phyloP scores from a whole-genome alignment of 257 asterid genomes.

The Ligustrum vulgare region DNA sequence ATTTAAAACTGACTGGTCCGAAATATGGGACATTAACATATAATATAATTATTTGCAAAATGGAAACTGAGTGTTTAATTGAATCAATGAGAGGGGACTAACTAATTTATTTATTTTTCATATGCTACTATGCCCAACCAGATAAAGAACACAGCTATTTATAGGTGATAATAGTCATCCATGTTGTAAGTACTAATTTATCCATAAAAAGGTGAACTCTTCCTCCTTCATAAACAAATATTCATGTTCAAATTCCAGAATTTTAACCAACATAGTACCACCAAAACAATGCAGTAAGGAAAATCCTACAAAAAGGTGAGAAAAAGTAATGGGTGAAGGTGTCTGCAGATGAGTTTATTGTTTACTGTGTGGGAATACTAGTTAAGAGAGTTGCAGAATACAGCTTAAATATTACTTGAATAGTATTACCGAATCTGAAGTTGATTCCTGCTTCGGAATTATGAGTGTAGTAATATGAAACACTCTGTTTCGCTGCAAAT shows the following conservation, averaged over 20 bases:
- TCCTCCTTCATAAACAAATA: background rate
- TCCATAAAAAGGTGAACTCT: background rate
- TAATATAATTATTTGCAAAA: background rate
- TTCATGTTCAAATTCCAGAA: background rate
- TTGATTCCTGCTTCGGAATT: slow-evolving; percentile 63
- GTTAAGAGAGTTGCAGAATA: slow-evolving; percentile 13
- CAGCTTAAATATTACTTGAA: background rate
- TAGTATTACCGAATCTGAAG: slow-evolving; percentile 52
- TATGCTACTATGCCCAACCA: background rate
- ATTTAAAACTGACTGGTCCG: background rate
- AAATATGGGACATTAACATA: background rate
- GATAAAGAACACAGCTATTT: background rate
- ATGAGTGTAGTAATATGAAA: slow-evolving; percentile 52
- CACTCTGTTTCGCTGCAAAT: slow-evolving; percentile 51
- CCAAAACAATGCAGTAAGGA: background rate
- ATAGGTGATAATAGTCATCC: background rate
- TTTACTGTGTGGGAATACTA: background rate
- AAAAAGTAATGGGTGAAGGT: background rate
- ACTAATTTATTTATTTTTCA: background rate
- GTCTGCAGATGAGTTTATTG: background rate
- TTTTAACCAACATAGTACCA: background rate
- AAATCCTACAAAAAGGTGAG: background rate
- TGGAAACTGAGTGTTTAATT: background rate
- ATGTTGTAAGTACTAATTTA: background rate
- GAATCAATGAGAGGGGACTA: background rate